phyloP scores from a whole-genome alignment of 352 stramenopile species.

The Blastocystis hominis region DNA sequence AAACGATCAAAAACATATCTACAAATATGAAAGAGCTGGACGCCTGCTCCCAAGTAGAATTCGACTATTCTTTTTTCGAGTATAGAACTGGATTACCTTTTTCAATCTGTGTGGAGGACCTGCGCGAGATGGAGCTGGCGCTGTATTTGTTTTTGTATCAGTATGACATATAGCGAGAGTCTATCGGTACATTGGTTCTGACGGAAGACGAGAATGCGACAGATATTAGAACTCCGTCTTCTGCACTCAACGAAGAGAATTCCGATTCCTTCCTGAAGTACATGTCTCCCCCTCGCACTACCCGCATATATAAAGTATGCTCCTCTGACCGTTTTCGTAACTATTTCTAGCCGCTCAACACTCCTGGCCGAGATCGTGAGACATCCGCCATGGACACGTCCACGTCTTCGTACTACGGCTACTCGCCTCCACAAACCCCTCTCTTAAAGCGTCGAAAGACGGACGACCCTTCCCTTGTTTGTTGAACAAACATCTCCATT shows the following conservation, averaged over 20 bases:
- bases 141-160: not conserved
- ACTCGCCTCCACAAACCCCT: constrained; percentile 3
- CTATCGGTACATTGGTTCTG: constrained; percentile 18
- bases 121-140: no score
- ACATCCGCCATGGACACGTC: constrained; percentile 50
- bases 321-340: not conserved
- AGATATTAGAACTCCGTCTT: not conserved
- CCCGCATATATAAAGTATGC: constrained; percentile 21
- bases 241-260: not conserved
- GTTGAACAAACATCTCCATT: constrained; percentile 5
- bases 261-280: constrained; percentile 28
- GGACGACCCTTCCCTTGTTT: not conserved
- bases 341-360: constrained; percentile 23
- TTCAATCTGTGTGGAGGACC: constrained; percentile 7
- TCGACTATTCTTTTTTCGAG: not conserved
- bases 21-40: constrained; percentile 34
- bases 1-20: not conserved
- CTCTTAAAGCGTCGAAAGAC: constrained; percentile 17
- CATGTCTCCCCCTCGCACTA: constrained; percentile 49
- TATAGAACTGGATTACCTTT: constrained; percentile 1
- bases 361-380: constrained; percentile 9
- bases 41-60: not conserved
- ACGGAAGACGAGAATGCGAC: constrained; percentile 12
- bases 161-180: not conserved
- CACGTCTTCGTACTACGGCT: constrained; percentile 15